These are phyloP conservation scores for Plantago elongata DNA, from an alignment of 257 asterid genomes.

Conservation along the genomic window DNA sequence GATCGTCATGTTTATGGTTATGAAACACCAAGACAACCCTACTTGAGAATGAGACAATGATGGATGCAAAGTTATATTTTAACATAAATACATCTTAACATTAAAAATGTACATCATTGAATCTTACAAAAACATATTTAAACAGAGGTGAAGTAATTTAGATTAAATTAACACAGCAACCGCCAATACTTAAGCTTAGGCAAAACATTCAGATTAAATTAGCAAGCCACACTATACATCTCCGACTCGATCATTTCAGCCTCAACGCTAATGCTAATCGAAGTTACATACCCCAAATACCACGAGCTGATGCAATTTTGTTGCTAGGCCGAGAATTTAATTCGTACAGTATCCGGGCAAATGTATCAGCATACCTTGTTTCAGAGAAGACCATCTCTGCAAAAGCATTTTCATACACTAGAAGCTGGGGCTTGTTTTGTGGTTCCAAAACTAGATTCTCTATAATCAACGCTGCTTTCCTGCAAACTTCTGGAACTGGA, in stretches of 20 bases:
- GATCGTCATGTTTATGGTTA: no score
- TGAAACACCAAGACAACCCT: no score
- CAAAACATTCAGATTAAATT: no score
- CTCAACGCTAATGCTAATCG: not conserved
- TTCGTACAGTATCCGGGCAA: slow-evolving; percentile 81
- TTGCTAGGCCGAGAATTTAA: slow-evolving; percentile 79
- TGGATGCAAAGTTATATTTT: no score
- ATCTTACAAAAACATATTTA: no score
- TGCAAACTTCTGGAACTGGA: slow-evolving; percentile 88
- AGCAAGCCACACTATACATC: not conserved
- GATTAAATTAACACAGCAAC: no score
- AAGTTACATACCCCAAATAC: slow-evolving; percentile 90
- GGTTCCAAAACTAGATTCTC: slow-evolving; percentile 95
- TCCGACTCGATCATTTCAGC: not conserved
- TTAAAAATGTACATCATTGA: no score
- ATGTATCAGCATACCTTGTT: slow-evolving; percentile 68
- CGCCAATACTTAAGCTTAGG: no score
- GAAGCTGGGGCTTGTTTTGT: slow-evolving; percentile 80
- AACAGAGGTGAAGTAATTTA: no score
- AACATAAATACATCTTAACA: no score
- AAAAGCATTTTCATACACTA: slow-evolving; percentile 75
- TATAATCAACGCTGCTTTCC: slow-evolving; percentile 80
- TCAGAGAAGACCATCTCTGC: slow-evolving; percentile 90
- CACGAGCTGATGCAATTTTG: slow-evolving; percentile 74
- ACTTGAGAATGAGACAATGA: no score